A percentile compares a stretch with the other conserved stretches of the same genome.
Evolutionary conservation across 495 filamentous ascomycete genomes (phyloP).

Genomic region (Chlorociboria aeruginascens): DNA sequence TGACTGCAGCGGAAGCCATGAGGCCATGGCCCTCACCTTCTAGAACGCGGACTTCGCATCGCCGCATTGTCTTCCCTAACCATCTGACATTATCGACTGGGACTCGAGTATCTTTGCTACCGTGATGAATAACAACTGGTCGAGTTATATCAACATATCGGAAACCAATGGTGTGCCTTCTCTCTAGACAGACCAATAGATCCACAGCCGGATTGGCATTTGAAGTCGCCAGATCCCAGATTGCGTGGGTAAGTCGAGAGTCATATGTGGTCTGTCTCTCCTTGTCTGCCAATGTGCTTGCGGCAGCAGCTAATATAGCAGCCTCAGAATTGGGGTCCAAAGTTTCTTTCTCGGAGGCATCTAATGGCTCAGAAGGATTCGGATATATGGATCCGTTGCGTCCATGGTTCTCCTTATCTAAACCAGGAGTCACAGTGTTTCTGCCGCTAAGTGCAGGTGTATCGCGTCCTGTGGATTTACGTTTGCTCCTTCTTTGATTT

Average conservation of each 20-base stretch:
- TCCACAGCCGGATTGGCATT: conserved; percentile 92
- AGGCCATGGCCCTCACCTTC: conserved; percentile 91
- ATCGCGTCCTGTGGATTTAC: conserved; percentile 41
- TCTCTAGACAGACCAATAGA: conserved; percentile 83
- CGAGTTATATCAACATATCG: conserved; percentile 92
- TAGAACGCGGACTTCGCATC: conserved; percentile 82
- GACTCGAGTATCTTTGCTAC: conserved; percentile 79
- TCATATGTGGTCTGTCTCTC: conserved; percentile 77
- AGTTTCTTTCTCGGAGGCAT: conserved; percentile 16
- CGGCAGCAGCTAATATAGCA: conserved; percentile 33
- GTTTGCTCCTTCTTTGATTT: conserved; percentile 46
- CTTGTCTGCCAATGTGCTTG: conserved; percentile 39
- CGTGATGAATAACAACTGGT: conserved; percentile 86
- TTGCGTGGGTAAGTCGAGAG: conserved; percentile 72
- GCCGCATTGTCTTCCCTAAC: conserved; percentile 86
- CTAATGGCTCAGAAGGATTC: conserved; percentile 15
- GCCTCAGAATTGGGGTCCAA: conserved; percentile 19
- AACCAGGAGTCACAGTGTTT: conserved; percentile 19
- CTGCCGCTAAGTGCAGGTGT: conserved; percentile 20
- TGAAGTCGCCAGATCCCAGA: conserved; percentile 89
- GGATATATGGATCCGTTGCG: conserved; percentile 17
- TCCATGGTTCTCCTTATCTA: conserved; percentile 18
- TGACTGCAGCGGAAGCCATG: conserved; percentile 89
- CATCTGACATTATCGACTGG: conserved; percentile 91
- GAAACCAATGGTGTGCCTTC: conserved; percentile 86